Conservation (phyloP, 352 stramenopile species). For the Globisporangium echinulatum region DNA sequence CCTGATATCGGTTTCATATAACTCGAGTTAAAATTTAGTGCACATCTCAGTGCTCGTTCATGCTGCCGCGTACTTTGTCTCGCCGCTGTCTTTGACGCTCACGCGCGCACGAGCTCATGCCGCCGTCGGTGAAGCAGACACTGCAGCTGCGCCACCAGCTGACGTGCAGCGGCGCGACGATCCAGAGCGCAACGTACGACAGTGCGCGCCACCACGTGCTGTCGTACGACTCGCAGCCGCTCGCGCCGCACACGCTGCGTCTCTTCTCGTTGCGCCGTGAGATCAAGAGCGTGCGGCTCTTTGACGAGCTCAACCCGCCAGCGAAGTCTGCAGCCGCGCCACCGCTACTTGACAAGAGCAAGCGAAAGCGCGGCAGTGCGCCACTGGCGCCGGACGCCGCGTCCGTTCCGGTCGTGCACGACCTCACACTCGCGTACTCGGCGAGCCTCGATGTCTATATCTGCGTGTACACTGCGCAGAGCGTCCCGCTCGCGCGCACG, state of each 20-base stretch:
- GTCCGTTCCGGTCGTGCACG: slow-evolving; percentile 15
- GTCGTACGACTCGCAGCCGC: slow-evolving; percentile 36
- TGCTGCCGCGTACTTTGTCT: too few species aligned
- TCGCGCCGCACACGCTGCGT: slow-evolving; percentile 47
- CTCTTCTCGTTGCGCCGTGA: slow-evolving; percentile 71
- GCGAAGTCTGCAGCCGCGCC: too few species aligned
- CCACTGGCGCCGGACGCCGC: background rate
- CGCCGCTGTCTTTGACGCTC: too few species aligned
- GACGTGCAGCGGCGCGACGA: slow-evolving; percentile 38
- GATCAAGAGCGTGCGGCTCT: slow-evolving; percentile 48
- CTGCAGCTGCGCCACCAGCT: slow-evolving; percentile 77
- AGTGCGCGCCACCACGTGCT: slow-evolving; percentile 61
- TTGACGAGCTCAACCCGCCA: slow-evolving; percentile 23
- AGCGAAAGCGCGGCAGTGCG: too few species aligned
- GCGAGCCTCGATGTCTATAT: slow-evolving; percentile 46
- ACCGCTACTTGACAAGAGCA: too few species aligned
- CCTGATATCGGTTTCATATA: too few species aligned
- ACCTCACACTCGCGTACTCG: slow-evolving; percentile 39
- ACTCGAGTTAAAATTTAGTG: too few species aligned
- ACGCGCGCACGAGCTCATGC: background rate
- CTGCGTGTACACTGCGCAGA: slow-evolving; percentile 41
- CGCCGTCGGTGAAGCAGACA: slow-evolving; percentile 28
- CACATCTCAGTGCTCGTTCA: too few species aligned
- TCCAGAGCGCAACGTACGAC: slow-evolving; percentile 61
- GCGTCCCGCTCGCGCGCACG: slow-evolving; percentile 2